Conservation (phyloP, 495 filamentous ascomycete genomes). For the Xylaria palmicola region DNA sequence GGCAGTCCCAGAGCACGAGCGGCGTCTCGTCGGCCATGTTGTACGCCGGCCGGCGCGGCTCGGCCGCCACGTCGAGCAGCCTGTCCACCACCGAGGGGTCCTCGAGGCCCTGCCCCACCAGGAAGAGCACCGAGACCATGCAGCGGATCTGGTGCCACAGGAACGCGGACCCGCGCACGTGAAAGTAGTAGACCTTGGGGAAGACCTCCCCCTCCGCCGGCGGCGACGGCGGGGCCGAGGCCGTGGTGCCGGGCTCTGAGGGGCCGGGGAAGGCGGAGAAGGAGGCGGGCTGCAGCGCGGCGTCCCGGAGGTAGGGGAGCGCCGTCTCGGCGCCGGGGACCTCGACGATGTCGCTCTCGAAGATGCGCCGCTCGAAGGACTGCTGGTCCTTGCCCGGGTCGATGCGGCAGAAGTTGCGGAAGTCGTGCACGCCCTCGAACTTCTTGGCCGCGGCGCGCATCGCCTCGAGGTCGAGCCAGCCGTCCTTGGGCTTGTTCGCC, state of each 20-base stretch:
- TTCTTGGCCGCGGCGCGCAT: slow-evolving; percentile 80
- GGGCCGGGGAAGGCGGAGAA: slow-evolving; percentile 1
- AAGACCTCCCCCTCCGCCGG: slow-evolving; percentile 14
- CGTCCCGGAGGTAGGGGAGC: slow-evolving; percentile 38
- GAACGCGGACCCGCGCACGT: slow-evolving; percentile 87
- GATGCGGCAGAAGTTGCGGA: slow-evolving; percentile 94
- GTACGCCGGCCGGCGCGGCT: slow-evolving; percentile 76
- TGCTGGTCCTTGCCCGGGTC: slow-evolving; percentile 82
- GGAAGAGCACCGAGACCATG: slow-evolving; percentile 83
- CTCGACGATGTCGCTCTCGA: slow-evolving; percentile 71
- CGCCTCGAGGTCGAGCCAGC: slow-evolving; percentile 73
- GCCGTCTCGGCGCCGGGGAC: slow-evolving; percentile 51
- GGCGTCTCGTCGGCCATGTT: slow-evolving; percentile 86
- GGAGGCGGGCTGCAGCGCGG: slow-evolving; percentile 24
- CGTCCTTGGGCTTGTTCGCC: slow-evolving; percentile 35
- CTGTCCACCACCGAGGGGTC: slow-evolving; percentile 65
- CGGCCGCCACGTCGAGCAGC: slow-evolving; percentile 67
- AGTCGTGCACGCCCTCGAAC: slow-evolving; percentile 85
- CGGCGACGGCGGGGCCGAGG: slow-evolving; percentile 2
- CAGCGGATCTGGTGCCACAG: slow-evolving; percentile 97
- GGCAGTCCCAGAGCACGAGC: slow-evolving; percentile 91
- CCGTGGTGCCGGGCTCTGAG: background rate
- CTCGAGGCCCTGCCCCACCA: slow-evolving; percentile 89
- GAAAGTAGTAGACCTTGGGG: slow-evolving; percentile 81
- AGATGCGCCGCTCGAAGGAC: slow-evolving; percentile 75